These are phyloP conservation scores for Austroboletus niveus DNA, from an alignment of 1,284 basidiomycete species.

Conservation along the genomic window DNA sequence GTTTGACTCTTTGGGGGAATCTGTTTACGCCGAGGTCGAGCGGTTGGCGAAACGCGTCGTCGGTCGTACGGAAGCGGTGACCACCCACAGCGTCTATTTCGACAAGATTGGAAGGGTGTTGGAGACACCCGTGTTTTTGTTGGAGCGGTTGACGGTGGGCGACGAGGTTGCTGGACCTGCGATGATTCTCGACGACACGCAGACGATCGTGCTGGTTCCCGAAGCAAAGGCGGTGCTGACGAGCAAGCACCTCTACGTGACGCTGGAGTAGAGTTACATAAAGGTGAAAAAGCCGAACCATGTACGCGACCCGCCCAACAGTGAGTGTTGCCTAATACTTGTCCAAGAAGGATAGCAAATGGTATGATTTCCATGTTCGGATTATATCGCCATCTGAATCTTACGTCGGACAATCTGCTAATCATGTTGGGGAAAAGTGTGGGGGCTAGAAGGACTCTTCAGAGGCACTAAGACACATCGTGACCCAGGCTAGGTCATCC, in stretches of 20 bases:
- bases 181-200: conserved; percentile 90
- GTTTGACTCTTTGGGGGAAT: conserved; percentile 79
- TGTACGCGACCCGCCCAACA: no score
- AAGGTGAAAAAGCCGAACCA: background rate
- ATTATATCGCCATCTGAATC: background rate
- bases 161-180: conserved; percentile 78
- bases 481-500: conserved; percentile 17
- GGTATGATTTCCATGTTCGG: background rate
- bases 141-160: conserved; percentile 67
- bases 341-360: background rate
- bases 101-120: conserved; percentile 69
- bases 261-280: conserved; percentile 34
- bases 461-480: background rate
- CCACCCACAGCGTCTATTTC: conserved; percentile 73
- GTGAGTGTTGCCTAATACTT: background rate
- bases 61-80: conserved; percentile 44
- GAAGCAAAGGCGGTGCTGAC: conserved; percentile 64
- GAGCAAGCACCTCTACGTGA: conserved; percentile 73
- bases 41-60: conserved; percentile 45
- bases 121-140: conserved; percentile 77
- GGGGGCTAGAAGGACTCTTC: background rate
- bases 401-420: background rate
- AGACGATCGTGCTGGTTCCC: conserved; percentile 84
- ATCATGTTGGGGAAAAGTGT: background rate
- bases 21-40: conserved; percentile 73